Base-by-base conservation (phyloP, 352 stramenopile species). In the Globisporangium camurandrum region DNA sequence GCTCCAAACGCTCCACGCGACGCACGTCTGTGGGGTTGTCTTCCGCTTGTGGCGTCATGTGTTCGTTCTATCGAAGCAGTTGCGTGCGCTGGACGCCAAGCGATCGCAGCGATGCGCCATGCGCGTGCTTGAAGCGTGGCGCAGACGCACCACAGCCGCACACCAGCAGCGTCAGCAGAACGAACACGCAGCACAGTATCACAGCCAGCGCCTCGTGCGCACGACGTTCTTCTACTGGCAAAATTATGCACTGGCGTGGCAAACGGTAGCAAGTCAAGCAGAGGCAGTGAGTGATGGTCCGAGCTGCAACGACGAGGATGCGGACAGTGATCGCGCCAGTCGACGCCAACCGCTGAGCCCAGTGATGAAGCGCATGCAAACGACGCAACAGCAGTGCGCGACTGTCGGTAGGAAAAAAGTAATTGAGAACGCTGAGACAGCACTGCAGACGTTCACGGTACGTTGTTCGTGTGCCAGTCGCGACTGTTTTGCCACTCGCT, bases 161-260 rank as follows among this genome's bases (percentile, higher is more conserved):
- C 62, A 49, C 19, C 26, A 38, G 5, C 34, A 45, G 2, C 36
- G 57, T 17, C 33, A 67, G 19, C 42, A 64, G 9, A 31, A 42
- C 19, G 46, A 12, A 1, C 61, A 66, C 14, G 63, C 57, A 2
- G 36, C 46, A 1, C 22, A 19, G 4, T 81, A 84, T 30, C 59
- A 62, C 22, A 28, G 47, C 3, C 50, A 57, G 19, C 59, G 69
- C 0, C 52, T 86, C 17, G 41, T 69, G 11, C 71, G 64, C 20
- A 34, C 55, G 2, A 42, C 67, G 11, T 86, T 84, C 60, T 84
- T 86, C 62, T 79, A 81, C 53, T 88, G 76, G 76, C 76, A 86
- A 48, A 83, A 79, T 47, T 86, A 86, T 44, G 65, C 62, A n/a
- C 66, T 88, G n/a, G 73, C 71, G 14, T 88, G 76, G 76, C 75